Evolutionary conservation across 1,139 yeast species (phyloP).

Genomic region (Candida pseudoviswanathii): DNA sequence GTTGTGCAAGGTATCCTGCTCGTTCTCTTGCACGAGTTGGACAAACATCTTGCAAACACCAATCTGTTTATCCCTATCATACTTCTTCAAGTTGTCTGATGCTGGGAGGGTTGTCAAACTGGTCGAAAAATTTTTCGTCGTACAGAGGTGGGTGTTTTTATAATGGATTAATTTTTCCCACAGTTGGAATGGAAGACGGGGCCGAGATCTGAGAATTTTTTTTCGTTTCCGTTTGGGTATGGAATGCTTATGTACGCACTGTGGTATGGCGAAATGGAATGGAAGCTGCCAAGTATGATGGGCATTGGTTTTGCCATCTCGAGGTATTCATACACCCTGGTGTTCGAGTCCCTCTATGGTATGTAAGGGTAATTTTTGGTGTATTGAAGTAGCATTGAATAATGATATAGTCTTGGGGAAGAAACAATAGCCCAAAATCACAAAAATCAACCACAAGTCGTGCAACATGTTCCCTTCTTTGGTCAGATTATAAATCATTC

Average conservation of each 20-base stretch:
- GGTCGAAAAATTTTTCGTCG: not conserved
- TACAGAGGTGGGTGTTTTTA: not conserved
- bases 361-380: too few relatives aligned
- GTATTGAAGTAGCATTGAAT: too few relatives aligned
- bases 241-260: not conserved
- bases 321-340: too few relatives aligned
- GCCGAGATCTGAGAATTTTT: not conserved
- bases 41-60: constrained; percentile 1
- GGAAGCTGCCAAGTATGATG: not conserved
- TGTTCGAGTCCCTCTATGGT: too few relatives aligned
- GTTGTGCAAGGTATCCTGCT: not conserved
- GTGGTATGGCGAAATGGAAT: not conserved
- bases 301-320: too few relatives aligned
- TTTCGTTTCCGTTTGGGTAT: not conserved
- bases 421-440: too few relatives aligned
- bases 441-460: too few relatives aligned
- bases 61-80: constrained; percentile 11
- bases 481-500: too few relatives aligned
- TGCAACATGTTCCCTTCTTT: too few relatives aligned
- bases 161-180: not conserved
- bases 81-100: not conserved
- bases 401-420: too few relatives aligned
- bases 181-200: not conserved
- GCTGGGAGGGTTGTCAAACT: not conserved
- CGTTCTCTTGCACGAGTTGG: not conserved